These are phyloP conservation scores for Ophiocordyceps camponoti-leonardi DNA, from an alignment of 2,329 filamentous ascomycete species.

Conservation along the genomic window DNA sequence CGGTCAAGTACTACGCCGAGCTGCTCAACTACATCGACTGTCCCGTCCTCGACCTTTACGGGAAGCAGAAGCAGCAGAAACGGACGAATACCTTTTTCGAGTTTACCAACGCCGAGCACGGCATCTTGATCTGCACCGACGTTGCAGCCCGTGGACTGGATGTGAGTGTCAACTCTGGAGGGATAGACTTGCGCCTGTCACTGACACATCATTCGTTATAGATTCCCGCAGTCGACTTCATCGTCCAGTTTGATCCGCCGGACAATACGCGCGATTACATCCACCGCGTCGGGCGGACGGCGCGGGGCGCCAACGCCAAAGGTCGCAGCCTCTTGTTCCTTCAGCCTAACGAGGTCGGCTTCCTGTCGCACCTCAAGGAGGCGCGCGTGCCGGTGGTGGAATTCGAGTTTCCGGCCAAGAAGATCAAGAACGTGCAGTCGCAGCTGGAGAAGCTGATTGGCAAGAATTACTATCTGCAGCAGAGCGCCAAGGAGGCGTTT, in stretches of 20 bases:
- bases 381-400: constrained; percentile 87
- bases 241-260: constrained; percentile 87
- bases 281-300: constrained; percentile 89
- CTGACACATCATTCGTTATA: constrained; percentile 12
- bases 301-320: constrained; percentile 65
- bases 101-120: constrained; percentile 60
- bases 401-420: constrained; percentile 85
- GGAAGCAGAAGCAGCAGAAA: constrained; percentile 97
- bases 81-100: constrained; percentile 99
- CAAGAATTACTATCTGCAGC: constrained; percentile 95
- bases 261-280: constrained; percentile 87
- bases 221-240: constrained; percentile 92
- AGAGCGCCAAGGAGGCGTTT: constrained; percentile 64
- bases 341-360: constrained; percentile 80
- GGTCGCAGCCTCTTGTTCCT: constrained; percentile 87
- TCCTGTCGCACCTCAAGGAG: constrained; percentile 79
- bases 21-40: constrained; percentile 96
- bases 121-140: constrained; percentile 88
- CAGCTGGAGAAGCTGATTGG: constrained; percentile 88
- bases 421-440: constrained; percentile 78
- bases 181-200: neutral
- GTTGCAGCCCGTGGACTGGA: constrained; percentile 90
- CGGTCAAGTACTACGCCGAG: constrained; percentile 90
- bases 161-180: constrained; percentile 25
- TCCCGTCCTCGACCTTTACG: constrained; percentile 71